phyloP scores from a whole-genome alignment of 345 rosid genomes.

The Sisymbrium altissimum region DNA sequence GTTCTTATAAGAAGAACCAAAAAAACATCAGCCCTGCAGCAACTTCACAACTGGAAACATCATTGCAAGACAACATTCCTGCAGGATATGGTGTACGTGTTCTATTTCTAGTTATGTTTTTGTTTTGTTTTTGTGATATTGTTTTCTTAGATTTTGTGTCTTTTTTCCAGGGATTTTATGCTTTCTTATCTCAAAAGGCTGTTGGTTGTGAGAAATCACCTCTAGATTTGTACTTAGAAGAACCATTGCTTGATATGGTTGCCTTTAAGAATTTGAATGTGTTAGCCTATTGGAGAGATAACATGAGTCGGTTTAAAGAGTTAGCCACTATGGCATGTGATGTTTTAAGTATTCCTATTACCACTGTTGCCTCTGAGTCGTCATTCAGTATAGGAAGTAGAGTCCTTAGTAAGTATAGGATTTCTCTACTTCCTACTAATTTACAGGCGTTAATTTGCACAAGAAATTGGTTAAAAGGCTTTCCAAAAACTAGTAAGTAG shows the following conservation, averaged over 20 bases:
- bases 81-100: not conserved
- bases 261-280: not conserved
- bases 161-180: not conserved
- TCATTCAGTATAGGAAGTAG: too few species aligned
- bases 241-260: not conserved
- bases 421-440: too few species aligned
- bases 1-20: not conserved
- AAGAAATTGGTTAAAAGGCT: too few species aligned
- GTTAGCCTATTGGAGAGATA: too few species aligned
- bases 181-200: not conserved
- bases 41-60: not conserved
- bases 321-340: too few species aligned
- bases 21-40: not conserved
- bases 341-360: too few species aligned
- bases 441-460: too few species aligned
- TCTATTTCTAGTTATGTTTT: not conserved
- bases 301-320: too few species aligned
- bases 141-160: not conserved
- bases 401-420: too few species aligned
- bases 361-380: too few species aligned
- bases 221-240: not conserved
- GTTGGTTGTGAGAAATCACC: not conserved
- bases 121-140: not conserved
- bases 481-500: too few species aligned
- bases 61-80: not conserved